Conservation (phyloP, 495 filamentous ascomycete species). For the Tuber melanosporum region DNA sequence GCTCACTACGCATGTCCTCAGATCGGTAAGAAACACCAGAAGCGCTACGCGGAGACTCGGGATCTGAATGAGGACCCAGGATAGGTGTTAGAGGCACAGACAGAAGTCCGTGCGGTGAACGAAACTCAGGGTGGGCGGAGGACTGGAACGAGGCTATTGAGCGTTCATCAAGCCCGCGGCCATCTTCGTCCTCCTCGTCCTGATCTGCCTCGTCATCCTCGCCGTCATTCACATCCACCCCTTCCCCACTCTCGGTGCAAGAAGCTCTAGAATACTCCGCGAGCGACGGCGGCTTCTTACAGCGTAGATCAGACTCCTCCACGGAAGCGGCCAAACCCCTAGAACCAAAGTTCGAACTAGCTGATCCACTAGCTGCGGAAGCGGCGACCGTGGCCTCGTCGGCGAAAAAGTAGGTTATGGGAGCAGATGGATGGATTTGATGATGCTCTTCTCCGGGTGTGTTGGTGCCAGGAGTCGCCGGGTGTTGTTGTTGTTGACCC, state of each 20-base stretch:
- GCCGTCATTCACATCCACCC: constrained; percentile 6
- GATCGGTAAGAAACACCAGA: constrained; percentile 45
- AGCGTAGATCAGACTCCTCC: constrained; percentile 41
- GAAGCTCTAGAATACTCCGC: constrained; percentile 22
- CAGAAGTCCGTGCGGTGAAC: constrained; percentile 25
- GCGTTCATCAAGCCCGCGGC: constrained; percentile 37
- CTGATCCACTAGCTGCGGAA: constrained; percentile 41
- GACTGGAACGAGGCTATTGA: constrained; percentile 38
- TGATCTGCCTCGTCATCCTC: constrained; percentile 40
- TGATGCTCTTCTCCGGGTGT: constrained; percentile 26
- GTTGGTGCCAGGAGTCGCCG: constrained; percentile 24
- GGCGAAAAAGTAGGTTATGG: constrained; percentile 54
- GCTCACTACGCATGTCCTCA: constrained; percentile 44
- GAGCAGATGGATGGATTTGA: constrained; percentile 39
- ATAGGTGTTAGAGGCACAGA: constrained; percentile 37
- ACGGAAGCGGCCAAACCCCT: constrained; percentile 40
- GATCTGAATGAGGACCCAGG: constrained; percentile 35
- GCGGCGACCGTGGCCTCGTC: constrained; percentile 52
- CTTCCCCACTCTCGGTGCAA: constrained; percentile 9
- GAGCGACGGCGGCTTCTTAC: constrained; percentile 21
- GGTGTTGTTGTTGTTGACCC: constrained; percentile 8
- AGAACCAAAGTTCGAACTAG: constrained; percentile 33
- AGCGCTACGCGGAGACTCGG: constrained; percentile 24
- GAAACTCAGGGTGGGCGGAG: constrained; percentile 26
- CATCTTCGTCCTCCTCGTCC: constrained; percentile 43